phyloP scores from a whole-genome alignment of 2,329 filamentous ascomycete species.

The Thermothelomyces thermophilus region DNA sequence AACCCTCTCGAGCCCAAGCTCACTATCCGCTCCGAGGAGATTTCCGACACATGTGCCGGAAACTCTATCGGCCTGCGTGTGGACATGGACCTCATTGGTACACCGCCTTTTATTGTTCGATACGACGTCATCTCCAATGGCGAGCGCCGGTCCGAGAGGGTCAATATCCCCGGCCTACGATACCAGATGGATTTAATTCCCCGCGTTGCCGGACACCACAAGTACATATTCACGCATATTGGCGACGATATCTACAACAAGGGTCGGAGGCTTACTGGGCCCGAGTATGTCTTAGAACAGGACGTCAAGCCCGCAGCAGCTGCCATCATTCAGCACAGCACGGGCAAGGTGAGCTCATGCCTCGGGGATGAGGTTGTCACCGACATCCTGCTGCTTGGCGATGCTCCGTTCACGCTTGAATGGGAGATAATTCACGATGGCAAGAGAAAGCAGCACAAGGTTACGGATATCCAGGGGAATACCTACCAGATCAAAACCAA shows the following conservation, averaged over 20 bases:
- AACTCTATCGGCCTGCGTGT: conserved; percentile 87
- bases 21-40: conserved; percentile 66
- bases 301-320: conserved; percentile 89
- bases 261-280: conserved; percentile 53
- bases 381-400: conserved; percentile 68
- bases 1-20: conserved; percentile 86
- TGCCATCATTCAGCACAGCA: conserved; percentile 58
- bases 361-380: conserved; percentile 75
- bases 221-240: conserved; percentile 76
- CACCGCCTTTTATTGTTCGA: conserved; percentile 77
- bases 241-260: conserved; percentile 80
- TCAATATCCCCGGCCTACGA: conserved; percentile 62
- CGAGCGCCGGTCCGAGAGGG: conserved; percentile 46
- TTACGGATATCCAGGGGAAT: conserved; percentile 55
- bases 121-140: conserved; percentile 67
- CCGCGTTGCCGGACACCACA: conserved; percentile 72
- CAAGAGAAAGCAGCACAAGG: conserved; percentile 65
- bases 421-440: conserved; percentile 91
- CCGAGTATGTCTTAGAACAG: conserved; percentile 66
- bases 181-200: conserved; percentile 83
- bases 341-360: conserved; percentile 60
- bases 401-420: conserved; percentile 81
- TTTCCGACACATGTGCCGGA: conserved; percentile 91
- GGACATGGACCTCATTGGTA: conserved; percentile 83
- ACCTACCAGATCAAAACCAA: conserved; percentile 69